Percentiles rank a stretch among this genome's conserved stretches.
phyloP scores from a whole-genome alignment of 2,329 filamentous ascomycete genomes.

The Penicillium expansum region DNA sequence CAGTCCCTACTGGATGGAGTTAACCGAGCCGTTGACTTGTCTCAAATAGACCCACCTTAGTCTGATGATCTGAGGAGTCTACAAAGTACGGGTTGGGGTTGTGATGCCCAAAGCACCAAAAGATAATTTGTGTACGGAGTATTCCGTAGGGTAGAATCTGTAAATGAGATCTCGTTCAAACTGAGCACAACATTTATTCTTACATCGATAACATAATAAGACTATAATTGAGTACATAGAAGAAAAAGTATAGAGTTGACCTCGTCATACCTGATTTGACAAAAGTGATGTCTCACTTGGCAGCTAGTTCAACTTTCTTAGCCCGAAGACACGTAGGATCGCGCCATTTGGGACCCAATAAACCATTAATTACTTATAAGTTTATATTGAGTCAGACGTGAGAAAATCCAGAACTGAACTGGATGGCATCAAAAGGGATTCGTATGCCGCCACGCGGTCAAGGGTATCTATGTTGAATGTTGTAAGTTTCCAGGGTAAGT shows the following conservation, averaged over 20 bases:
- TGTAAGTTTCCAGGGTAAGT: background rate
- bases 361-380: too few species aligned
- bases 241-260: background rate
- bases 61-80: background rate
- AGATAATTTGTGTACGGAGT: background rate
- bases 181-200: background rate
- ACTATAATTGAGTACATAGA: background rate
- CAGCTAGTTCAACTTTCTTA: background rate
- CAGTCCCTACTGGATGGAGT: slow-evolving; percentile 3
- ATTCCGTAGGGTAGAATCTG: too few species aligned
- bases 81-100: background rate
- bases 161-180: background rate
- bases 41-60: background rate
- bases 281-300: slow-evolving; percentile 10
- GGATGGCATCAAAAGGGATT: slow-evolving; percentile 1
- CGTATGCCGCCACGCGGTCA: slow-evolving; percentile 20
- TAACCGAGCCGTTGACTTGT: slow-evolving; percentile 3
- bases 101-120: background rate
- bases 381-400: too few species aligned
- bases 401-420: background rate
- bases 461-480: background rate
- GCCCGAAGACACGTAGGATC: slow-evolving; percentile 7
- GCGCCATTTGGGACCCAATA: background rate
- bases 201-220: background rate
- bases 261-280: background rate